These are phyloP conservation scores for Trichoderma atrobrunneum DNA, from an alignment of 2,329 filamentous ascomycete species.

Conservation along the genomic window DNA sequence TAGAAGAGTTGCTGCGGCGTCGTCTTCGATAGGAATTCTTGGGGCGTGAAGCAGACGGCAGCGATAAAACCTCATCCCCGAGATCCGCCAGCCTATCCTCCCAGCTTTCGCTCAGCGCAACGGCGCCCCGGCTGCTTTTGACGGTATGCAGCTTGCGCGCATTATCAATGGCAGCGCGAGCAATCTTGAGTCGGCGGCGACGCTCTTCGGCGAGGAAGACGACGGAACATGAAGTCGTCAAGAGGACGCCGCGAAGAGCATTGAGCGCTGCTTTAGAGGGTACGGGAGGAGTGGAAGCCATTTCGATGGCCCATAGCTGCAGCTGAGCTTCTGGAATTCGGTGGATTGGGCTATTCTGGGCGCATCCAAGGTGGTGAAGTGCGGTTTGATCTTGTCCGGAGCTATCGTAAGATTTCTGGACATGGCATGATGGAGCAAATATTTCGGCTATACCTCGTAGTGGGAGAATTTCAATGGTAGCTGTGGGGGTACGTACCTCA, in stretches of 20 bases:
- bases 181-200: slow-evolving; percentile 51
- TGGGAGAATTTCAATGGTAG: slow-evolving; percentile 12
- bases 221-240: slow-evolving; percentile 58
- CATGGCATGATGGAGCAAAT: slow-evolving; percentile 13
- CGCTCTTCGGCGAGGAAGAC: slow-evolving; percentile 56
- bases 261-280: slow-evolving; percentile 56
- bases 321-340: background rate
- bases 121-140: slow-evolving; percentile 32
- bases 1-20: slow-evolving; percentile 22
- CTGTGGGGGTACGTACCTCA: slow-evolving; percentile 15
- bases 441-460: slow-evolving; percentile 17
- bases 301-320: slow-evolving; percentile 33
- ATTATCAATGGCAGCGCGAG: slow-evolving; percentile 51
- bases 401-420: slow-evolving; percentile 20
- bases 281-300: slow-evolving; percentile 48
- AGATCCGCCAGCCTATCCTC: slow-evolving; percentile 24
- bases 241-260: slow-evolving; percentile 53
- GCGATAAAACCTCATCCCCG: slow-evolving; percentile 27
- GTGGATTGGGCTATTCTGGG: background rate
- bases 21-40: slow-evolving; percentile 31
- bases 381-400: background rate
- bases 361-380: slow-evolving; percentile 3
- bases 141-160: slow-evolving; percentile 48
- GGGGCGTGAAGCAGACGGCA: slow-evolving; percentile 21
- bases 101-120: slow-evolving; percentile 29